A percentile compares a stretch with the other conserved stretches of the same genome.
Evolutionary conservation across 2,329 filamentous ascomycete genomes (phyloP).

Genomic region (Furcasterigmium furcatum): DNA sequence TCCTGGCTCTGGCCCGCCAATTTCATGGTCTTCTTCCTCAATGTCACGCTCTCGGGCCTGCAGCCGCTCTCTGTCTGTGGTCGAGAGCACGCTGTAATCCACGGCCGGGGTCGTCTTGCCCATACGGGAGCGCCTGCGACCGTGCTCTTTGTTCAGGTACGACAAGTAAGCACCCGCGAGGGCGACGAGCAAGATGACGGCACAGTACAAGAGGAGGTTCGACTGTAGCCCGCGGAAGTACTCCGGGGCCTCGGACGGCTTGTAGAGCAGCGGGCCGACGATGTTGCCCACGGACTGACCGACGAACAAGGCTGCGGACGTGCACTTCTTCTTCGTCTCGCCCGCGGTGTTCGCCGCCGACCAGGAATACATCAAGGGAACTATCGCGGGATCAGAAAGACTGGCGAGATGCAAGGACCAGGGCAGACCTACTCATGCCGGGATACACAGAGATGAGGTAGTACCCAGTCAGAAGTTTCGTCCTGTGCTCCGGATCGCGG

Average conservation of each 20-base stretch:
- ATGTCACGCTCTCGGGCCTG: slow-evolving; percentile 15
- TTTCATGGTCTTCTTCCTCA: slow-evolving; percentile 13
- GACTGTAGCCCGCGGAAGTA: slow-evolving; percentile 56
- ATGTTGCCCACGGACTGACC: slow-evolving; percentile 62
- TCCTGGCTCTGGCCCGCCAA: slow-evolving; percentile 10
- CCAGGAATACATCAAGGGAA: slow-evolving; percentile 56
- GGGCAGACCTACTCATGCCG: slow-evolving; percentile 24
- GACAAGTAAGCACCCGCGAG: slow-evolving; percentile 30
- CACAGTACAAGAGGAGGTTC: slow-evolving; percentile 57
- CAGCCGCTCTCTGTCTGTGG: slow-evolving; percentile 31
- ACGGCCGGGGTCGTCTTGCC: slow-evolving; percentile 45
- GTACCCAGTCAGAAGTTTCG: slow-evolving; percentile 51
- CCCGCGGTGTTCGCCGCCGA: slow-evolving; percentile 58
- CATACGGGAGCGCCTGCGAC: slow-evolving; percentile 17
- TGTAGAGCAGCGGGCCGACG: slow-evolving; percentile 62
- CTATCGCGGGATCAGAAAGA: slow-evolving; percentile 13
- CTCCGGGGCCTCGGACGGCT: slow-evolving; percentile 52
- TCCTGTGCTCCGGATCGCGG: slow-evolving; percentile 39
- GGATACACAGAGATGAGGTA: slow-evolving; percentile 60
- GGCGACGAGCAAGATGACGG: slow-evolving; percentile 45
- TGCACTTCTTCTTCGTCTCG: slow-evolving; percentile 65
- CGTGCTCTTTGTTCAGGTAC: slow-evolving; percentile 49
- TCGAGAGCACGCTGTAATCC: slow-evolving; percentile 56
- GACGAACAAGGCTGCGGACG: slow-evolving; percentile 54
- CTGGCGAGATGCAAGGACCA: neutral